Evolutionary conservation across 129 eudicot genomes (phyloP).

Genomic region (Centella asiatica): DNA sequence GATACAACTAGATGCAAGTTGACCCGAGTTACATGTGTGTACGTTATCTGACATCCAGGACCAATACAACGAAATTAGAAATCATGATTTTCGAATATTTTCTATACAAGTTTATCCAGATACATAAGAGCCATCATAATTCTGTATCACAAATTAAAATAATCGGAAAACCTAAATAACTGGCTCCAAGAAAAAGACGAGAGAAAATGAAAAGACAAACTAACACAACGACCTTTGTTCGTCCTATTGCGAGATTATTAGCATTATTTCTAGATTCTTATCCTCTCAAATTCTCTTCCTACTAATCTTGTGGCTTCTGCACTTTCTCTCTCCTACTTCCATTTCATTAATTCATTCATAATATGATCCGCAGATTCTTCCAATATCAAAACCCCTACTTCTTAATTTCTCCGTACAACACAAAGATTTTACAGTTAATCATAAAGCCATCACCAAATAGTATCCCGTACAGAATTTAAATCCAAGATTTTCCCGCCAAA

Average conservation of each 20-base stretch:
- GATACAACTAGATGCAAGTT: too few relatives aligned
- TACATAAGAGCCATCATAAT: not conserved
- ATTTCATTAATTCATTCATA: not conserved
- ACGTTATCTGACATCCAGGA: not conserved
- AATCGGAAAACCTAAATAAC: not conserved
- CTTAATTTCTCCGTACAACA: not conserved
- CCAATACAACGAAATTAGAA: not conserved
- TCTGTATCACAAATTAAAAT: not conserved
- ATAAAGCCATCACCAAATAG: not conserved
- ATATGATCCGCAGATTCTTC: constrained; percentile 2
- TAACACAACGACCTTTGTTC: constrained; percentile 1
- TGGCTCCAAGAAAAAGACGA: constrained; percentile 3
- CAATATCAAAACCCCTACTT: not conserved
- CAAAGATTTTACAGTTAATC: not conserved
- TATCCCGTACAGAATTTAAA: too few relatives aligned
- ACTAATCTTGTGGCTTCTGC: constrained; percentile 5
- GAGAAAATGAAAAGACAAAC: not conserved
- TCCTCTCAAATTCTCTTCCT: not conserved
- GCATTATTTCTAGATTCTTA: not conserved
- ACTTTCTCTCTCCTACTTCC: not conserved
- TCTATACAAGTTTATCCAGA: not conserved
- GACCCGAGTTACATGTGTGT: too few relatives aligned
- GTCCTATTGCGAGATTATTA: not conserved
- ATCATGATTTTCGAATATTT: not conserved
- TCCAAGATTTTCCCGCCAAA: constrained; percentile 4